These are phyloP conservation scores for Penicillium capsulatum DNA, from an alignment of 2,329 filamentous ascomycete genomes.

Conservation along the genomic window DNA sequence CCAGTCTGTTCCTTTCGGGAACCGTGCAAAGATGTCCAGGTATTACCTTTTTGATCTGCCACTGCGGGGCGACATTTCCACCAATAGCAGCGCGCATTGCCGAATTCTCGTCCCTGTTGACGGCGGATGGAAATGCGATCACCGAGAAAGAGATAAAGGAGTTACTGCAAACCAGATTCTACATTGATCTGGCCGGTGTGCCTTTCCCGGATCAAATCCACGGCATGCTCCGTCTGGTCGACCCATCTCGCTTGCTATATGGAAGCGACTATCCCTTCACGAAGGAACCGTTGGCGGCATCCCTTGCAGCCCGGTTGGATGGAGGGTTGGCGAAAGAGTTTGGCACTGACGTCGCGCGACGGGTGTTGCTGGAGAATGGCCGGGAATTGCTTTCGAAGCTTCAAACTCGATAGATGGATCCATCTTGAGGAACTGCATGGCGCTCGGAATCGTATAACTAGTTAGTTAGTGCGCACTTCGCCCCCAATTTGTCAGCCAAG, in stretches of 20 bases:
- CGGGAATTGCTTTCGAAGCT: constrained; percentile 4
- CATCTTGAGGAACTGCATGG: neutral
- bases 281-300: constrained; percentile 21
- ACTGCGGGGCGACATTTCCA: constrained; percentile 32
- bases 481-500: too few species aligned
- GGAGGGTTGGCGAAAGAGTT: constrained; percentile 25
- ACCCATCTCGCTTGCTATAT: constrained; percentile 47
- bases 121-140: constrained; percentile 1
- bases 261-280: constrained; percentile 54
- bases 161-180: constrained; percentile 40
- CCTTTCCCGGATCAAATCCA: constrained; percentile 49
- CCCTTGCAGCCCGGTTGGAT: constrained; percentile 43
- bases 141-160: constrained; percentile 13
- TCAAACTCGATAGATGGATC: neutral
- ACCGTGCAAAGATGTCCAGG: constrained; percentile 18
- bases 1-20: constrained; percentile 24
- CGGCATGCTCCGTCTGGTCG: constrained; percentile 44
- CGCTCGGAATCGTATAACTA: neutral
- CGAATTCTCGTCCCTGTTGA: constrained; percentile 14
- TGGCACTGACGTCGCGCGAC: constrained; percentile 1
- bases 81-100: constrained; percentile 23
- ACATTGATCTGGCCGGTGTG: constrained; percentile 53
- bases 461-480: neutral
- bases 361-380: constrained; percentile 12
- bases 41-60: constrained; percentile 22